Conservation (phyloP, 305 asterid genomes). For the Fraxinus angustifolia region DNA sequence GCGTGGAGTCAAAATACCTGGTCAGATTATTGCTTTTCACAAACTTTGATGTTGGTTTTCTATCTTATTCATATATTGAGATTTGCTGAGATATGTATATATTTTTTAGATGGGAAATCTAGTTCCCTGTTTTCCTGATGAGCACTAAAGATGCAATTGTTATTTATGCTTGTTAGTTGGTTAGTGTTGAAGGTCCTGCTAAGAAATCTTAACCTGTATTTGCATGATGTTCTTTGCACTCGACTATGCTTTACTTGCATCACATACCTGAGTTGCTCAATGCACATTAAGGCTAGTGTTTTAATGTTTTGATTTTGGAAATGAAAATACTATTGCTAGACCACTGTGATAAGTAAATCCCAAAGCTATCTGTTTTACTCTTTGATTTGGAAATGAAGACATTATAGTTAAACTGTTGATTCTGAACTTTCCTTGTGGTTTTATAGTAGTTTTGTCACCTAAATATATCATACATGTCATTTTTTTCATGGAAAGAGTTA, state of each 20-base stretch:
- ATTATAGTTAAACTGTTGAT: background rate
- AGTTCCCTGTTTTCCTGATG: background rate
- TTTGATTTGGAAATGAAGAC: background rate
- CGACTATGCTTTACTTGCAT: constrained; percentile 2
- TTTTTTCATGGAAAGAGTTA: background rate
- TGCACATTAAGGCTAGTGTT: background rate
- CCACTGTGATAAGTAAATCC: background rate
- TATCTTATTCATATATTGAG: background rate
- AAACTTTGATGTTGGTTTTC: constrained; percentile 5
- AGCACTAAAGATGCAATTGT: constrained; percentile 6
- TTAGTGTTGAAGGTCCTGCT: background rate
- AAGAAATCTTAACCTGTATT: background rate
- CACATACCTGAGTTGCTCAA: background rate
- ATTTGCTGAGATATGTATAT: background rate
- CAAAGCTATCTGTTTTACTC: background rate
- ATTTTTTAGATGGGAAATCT: constrained; percentile 2
- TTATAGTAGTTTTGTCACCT: background rate
- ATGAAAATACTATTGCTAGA: background rate
- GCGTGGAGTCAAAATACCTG: constrained; percentile 95
- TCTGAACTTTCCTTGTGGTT: background rate
- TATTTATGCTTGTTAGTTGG: constrained; percentile 14
- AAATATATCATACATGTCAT: background rate
- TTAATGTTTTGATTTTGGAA: background rate
- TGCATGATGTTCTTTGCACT: background rate
- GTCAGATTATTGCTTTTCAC: constrained; percentile 35